A percentile compares a stretch with the other conserved stretches of the same genome.
phyloP scores from a whole-genome alignment of 192 early-diverging fungal species.

The Podila minutissima region DNA sequence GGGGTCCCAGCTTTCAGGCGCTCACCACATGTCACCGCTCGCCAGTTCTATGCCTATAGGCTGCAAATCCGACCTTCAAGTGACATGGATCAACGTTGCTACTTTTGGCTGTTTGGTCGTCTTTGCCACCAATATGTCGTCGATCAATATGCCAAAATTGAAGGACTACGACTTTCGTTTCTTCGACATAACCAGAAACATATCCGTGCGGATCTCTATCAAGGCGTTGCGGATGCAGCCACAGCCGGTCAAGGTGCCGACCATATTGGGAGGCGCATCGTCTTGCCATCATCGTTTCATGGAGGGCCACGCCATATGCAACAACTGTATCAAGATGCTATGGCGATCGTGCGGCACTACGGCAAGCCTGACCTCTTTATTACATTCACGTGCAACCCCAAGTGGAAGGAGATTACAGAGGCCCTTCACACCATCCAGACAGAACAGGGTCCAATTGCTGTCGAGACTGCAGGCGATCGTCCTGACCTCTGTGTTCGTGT shows the following conservation, averaged over 20 bases:
- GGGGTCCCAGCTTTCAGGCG: too few species aligned
- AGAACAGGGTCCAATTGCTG: too few species aligned
- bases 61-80: constrained; percentile 12
- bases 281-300: constrained; percentile 4
- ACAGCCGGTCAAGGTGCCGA: too few species aligned
- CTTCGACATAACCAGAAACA: constrained; percentile 24
- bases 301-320: constrained; percentile 33
- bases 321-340: constrained; percentile 31
- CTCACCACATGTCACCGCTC: constrained; percentile 2
- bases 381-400: constrained; percentile 44
- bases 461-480: too few species aligned
- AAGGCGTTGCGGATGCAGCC: constrained; percentile 19
- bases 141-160: constrained; percentile 44
- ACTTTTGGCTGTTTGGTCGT: constrained; percentile 16
- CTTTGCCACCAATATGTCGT: constrained; percentile 40
- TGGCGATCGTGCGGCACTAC: constrained; percentile 23
- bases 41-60: constrained; percentile 9
- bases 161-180: too few species aligned
- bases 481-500: too few species aligned
- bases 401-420: too few species aligned
- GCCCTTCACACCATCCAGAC: too few species aligned
- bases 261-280: too few species aligned
- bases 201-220: constrained; percentile 7
- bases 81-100: constrained; percentile 4
- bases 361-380: constrained; percentile 54